A percentile compares a stretch with the other conserved stretches of the same genome.
Conservation (phyloP, 1,284 basidiomycete genomes). For the Trichosporon sp. region DNA sequence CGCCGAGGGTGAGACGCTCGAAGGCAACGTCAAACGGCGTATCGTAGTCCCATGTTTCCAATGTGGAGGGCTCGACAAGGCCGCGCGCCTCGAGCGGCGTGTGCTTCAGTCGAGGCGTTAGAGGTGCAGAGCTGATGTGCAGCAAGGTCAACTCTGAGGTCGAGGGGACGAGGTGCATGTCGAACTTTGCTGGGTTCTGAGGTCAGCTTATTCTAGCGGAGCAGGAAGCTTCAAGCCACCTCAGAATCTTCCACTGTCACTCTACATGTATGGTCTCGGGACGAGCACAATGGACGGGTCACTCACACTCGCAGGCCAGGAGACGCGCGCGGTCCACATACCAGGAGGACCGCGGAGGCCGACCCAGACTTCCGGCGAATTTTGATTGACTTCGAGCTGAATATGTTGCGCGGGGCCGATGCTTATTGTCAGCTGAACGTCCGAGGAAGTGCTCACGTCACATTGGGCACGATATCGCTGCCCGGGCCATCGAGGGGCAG, state of each 20-base stretch:
- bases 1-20: conserved; percentile 34
- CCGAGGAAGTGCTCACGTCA: not conserved
- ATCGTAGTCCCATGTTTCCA: conserved; percentile 6
- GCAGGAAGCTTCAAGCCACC: not conserved
- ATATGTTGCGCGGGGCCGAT: not conserved
- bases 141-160: conserved; percentile 8
- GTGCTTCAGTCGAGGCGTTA: conserved; percentile 26
- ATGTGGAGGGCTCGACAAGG: not conserved
- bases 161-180: conserved; percentile 7
- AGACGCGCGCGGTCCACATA: conserved; percentile 35
- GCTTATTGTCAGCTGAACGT: not conserved
- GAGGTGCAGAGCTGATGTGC: conserved; percentile 13
- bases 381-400: conserved; percentile 12
- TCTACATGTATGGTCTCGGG: not conserved
- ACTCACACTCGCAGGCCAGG: conserved; percentile 35
- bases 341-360: conserved; percentile 11
- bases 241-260: too few relatives aligned
- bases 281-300: not conserved
- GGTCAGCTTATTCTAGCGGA: not conserved
- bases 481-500: conserved; percentile 17
- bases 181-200: conserved; percentile 24
- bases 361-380: conserved; percentile 18
- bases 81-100: conserved; percentile 6
- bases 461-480: not conserved
- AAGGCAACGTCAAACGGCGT: conserved; percentile 28